Base-by-base conservation (phyloP, 352 stramenopile genomes). In the Globisporangium paroecandrum region DNA sequence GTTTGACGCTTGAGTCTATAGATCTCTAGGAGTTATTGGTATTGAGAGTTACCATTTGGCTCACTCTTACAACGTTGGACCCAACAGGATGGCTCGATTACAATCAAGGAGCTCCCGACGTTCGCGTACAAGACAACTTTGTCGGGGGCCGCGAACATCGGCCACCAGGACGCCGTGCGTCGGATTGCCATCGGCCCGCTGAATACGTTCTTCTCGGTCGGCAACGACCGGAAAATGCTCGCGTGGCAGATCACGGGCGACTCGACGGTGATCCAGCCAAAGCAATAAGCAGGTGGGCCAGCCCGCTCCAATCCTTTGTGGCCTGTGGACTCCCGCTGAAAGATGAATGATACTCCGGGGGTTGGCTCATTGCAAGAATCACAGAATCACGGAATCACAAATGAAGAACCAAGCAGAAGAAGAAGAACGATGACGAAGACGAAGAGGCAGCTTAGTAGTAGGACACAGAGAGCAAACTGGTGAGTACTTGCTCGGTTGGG, bases 241-340 rank as follows among this genome's bases (percentile, higher is more conserved):
- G 87, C 87, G 46, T 95, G 87, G 87, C 87, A 95, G 71, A 86
- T 95, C 76, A 93, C 81, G 47, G 87, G 87, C 61, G 86, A 95
- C 55, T 81, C 76, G 4, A 77, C 72, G 32, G 78, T 82, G 49
- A 84, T 95, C 62, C 81, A 89, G 74, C 64, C 78, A 71, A 90
- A 83, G 73, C 87, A 77, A 73, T 72, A 90, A 83, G 70, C 85
- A 76, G 73, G 25, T 25, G 15, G 7, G 32, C 32, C 32, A 38
- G 32, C 7, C 7, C 12, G 3, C 18, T 18, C 25, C 15, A 24
- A 27, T 24, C 8, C 15, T 12, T 51, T 51, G 9, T 20, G 43
- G 43, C 5, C 43, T 51, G 18, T 51, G 43, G 43, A 51, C 43
- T 46, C 12, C 12, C 13, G 18, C 38, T 7, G 38, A 46, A 46